A percentile compares a stretch with the other conserved stretches of the same genome.
These are phyloP conservation scores for Dictyostelium discoideum DNA, from an alignment of 78 protist genomes.

Conservation along the genomic window DNA sequence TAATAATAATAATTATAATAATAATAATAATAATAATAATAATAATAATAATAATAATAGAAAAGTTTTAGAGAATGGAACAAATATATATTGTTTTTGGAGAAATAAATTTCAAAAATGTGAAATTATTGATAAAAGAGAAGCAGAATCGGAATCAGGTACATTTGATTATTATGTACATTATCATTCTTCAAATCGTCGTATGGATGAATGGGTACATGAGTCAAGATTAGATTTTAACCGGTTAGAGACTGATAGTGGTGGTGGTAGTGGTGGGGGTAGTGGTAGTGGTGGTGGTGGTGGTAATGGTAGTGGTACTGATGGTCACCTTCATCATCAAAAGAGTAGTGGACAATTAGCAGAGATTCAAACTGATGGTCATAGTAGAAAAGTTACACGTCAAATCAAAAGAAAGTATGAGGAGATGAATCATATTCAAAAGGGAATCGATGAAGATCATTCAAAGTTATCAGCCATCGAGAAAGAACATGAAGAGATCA, in stretches of 20 bases:
- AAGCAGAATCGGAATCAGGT: slow-evolving; percentile 57
- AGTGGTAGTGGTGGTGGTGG: too few relatives aligned
- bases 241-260: slow-evolving; percentile 33
- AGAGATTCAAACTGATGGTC: slow-evolving; percentile 56
- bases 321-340: too few relatives aligned
- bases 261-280: neutral
- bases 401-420: slow-evolving; percentile 64
- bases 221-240: slow-evolving; percentile 53
- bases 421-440: slow-evolving; percentile 72
- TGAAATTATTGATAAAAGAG: slow-evolving; percentile 77
- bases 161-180: slow-evolving; percentile 84
- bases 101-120: slow-evolving; percentile 76
- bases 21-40: neutral
- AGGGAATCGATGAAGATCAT: slow-evolving; percentile 25
- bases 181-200: slow-evolving; percentile 79
- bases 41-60: slow-evolving; percentile 1
- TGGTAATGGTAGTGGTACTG: too few relatives aligned
- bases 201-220: slow-evolving; percentile 87
- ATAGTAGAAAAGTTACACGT: slow-evolving; percentile 51
- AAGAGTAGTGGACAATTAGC: slow-evolving; percentile 23
- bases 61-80: slow-evolving; percentile 63
- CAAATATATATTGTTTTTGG: slow-evolving; percentile 79
- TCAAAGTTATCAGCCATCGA: slow-evolving; percentile 80
- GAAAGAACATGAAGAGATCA: slow-evolving; percentile 94
- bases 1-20: neutral